Evolutionary conservation across 192 early-diverging fungal species (phyloP).

Genomic region (Chytriomyces sp.): DNA sequence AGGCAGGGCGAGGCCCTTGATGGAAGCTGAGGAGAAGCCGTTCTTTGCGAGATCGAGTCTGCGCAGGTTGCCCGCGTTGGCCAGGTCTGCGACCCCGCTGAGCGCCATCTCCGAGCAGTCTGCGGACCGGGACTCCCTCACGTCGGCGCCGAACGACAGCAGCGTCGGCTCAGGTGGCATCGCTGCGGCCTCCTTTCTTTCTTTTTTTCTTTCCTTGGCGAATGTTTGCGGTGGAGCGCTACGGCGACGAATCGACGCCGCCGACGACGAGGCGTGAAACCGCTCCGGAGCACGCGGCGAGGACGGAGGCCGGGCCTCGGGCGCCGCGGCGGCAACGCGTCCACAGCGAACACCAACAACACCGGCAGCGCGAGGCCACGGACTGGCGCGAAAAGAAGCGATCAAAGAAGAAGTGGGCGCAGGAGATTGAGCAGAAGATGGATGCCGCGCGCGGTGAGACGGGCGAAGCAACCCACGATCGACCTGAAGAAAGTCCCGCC

Average conservation of each 20-base stretch:
- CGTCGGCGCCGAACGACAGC: neutral
- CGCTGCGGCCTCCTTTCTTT: neutral
- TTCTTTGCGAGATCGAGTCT: conserved; percentile 6
- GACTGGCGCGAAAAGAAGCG: conserved; percentile 23
- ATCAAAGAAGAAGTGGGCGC: conserved; percentile 23
- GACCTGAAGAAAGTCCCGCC: neutral
- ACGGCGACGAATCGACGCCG: neutral
- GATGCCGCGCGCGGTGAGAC: conserved; percentile 7
- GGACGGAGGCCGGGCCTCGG: neutral
- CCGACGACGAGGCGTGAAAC: neutral
- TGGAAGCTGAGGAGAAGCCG: neutral
- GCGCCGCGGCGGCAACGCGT: too few species aligned
- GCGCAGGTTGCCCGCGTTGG: neutral
- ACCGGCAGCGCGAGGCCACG: neutral
- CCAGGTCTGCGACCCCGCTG: neutral
- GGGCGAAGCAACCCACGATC: neutral
- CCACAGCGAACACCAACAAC: too few species aligned
- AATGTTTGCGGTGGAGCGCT: conserved; percentile 17
- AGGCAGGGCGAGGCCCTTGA: neutral
- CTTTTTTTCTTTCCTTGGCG: conserved; percentile 1
- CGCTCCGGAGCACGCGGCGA: neutral
- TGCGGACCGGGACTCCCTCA: neutral
- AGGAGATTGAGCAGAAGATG: conserved; percentile 18
- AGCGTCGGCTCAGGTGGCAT: neutral
- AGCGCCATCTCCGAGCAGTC: conserved; percentile 21